Evolutionary conservation across 768 basidiomycete genomes (phyloP).

Genomic region (Suillus luteus): DNA sequence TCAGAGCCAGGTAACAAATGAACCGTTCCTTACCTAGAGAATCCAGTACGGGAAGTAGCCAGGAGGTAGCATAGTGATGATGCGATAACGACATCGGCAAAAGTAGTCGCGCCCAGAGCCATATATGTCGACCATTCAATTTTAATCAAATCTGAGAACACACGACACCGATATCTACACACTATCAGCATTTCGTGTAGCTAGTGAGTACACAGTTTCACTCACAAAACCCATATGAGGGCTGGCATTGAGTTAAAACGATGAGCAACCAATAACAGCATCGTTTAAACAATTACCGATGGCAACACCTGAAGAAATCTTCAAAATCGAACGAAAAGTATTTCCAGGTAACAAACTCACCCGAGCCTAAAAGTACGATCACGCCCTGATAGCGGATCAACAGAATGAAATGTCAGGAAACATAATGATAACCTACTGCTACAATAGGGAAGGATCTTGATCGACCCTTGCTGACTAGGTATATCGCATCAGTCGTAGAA

Average conservation of each 20-base stretch:
- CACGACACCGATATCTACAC: conserved; percentile 4
- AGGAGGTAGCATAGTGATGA: conserved; percentile 12
- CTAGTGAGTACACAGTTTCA: not conserved
- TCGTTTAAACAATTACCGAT: not conserved
- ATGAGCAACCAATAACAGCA: not conserved
- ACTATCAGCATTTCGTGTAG: not conserved
- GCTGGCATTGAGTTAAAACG: not conserved
- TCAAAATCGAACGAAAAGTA: not conserved
- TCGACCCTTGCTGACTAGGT: conserved; percentile 5
- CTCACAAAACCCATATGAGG: conserved; percentile 4
- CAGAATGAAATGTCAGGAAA: not conserved
- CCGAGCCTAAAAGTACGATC: not conserved
- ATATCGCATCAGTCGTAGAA: not conserved
- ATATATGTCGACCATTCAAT: conserved; percentile 7
- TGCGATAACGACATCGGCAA: conserved; percentile 1
- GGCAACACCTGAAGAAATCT: not conserved
- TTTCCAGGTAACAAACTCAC: not conserved
- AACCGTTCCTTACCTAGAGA: not conserved
- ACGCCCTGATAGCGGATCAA: not conserved
- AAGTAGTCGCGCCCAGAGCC: not conserved
- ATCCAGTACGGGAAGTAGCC: conserved; percentile 5
- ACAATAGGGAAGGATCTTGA: conserved; percentile 1
- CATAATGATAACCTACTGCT: not conserved
- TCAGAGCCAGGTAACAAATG: not conserved
- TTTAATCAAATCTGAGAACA: not conserved